phyloP scores from a whole-genome alignment of 805 yeast species.

The Starmera amethionina region DNA sequence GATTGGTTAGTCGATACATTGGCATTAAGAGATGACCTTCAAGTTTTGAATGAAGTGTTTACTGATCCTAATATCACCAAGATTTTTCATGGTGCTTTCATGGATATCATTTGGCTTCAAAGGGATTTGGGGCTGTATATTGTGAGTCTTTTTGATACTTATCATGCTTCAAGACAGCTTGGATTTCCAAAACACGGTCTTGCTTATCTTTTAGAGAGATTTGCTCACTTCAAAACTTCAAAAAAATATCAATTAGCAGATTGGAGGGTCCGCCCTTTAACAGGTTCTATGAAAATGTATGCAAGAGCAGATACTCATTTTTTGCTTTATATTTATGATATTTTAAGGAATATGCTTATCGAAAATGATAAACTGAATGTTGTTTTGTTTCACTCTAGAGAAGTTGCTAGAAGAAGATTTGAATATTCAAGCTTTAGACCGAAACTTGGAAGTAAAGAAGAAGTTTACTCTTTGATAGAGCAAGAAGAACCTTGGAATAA shows the following conservation, averaged over 20 bases:
- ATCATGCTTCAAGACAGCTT: slow-evolving; percentile 74
- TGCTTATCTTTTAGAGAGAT: slow-evolving; percentile 73
- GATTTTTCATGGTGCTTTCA: slow-evolving; percentile 91
- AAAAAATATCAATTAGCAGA: slow-evolving; percentile 94
- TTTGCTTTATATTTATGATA: slow-evolving; percentile 69
- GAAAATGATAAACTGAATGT: slow-evolving; percentile 39
- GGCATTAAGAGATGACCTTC: slow-evolving; percentile 62
- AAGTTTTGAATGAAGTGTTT: slow-evolving; percentile 59
- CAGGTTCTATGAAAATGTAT: slow-evolving; percentile 65
- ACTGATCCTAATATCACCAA: slow-evolving; percentile 75
- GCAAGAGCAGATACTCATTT: slow-evolving; percentile 97
- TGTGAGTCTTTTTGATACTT: slow-evolving; percentile 88
- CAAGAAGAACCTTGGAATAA: slow-evolving; percentile 58
- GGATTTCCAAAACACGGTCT: slow-evolving; percentile 75
- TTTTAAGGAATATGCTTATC: slow-evolving; percentile 53
- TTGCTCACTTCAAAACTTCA: slow-evolving; percentile 77
- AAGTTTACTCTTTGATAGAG: slow-evolving; percentile 41
- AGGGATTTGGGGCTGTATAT: slow-evolving; percentile 87
- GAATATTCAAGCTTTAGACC: slow-evolving; percentile 68
- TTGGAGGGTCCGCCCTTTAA: slow-evolving; percentile 87
- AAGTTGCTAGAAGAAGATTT: slow-evolving; percentile 71
- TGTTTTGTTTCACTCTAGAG: slow-evolving; percentile 67
- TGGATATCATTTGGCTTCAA: slow-evolving; percentile 97
- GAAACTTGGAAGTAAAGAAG: slow-evolving; percentile 7
- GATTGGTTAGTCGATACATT: slow-evolving; percentile 89